A percentile compares a stretch with the other conserved stretches of the same genome.
Conservation (phyloP, 495 filamentous ascomycete genomes). For the Aspergillus haitiensis region DNA sequence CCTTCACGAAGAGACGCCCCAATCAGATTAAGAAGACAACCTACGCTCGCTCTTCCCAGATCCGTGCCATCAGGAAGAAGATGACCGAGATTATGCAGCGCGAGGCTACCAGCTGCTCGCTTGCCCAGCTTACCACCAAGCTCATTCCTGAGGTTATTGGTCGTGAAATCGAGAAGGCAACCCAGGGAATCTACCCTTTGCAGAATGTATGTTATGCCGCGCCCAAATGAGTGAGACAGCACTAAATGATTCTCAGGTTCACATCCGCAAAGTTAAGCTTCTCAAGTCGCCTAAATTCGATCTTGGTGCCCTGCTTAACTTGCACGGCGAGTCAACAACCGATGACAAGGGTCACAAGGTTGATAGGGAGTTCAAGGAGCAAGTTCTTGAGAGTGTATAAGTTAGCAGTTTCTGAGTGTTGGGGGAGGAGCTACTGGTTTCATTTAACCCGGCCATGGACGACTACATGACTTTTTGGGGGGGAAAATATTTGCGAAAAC, state of each 20-base stretch:
- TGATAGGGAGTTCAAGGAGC: conserved; percentile 98
- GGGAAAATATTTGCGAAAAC: conserved; percentile 9
- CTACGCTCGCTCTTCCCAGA: conserved; percentile 93
- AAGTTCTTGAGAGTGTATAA: conserved; percentile 90
- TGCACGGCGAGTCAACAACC: conserved; percentile 94
- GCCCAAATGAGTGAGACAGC: neutral
- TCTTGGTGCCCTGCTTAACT: conserved; percentile 86
- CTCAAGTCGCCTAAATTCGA: conserved; percentile 98
- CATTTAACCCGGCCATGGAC: conserved; percentile 20
- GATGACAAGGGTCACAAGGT: conserved; percentile 98
- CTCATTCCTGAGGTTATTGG: conserved; percentile 99
- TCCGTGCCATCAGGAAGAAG: conserved; percentile 96
- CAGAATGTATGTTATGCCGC: conserved; percentile 74
- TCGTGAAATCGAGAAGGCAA: conserved; percentile 98
- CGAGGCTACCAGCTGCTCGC: conserved; percentile 89
- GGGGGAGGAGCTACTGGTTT: conserved; percentile 22
- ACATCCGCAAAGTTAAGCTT: conserved; percentile 99
- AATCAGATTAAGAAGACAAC: conserved; percentile 99
- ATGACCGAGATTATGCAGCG: conserved; percentile 98
- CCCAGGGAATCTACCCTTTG: conserved; percentile 98
- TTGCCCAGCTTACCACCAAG: conserved; percentile 94
- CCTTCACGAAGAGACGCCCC: conserved; percentile 96
- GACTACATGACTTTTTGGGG: conserved; percentile 3
- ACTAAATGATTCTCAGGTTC: conserved; percentile 66
- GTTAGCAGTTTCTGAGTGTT: conserved; percentile 20